Evolutionary conservation across 148 eudicot genomes (phyloP).

Genomic region (Amaranthus palmeri): DNA sequence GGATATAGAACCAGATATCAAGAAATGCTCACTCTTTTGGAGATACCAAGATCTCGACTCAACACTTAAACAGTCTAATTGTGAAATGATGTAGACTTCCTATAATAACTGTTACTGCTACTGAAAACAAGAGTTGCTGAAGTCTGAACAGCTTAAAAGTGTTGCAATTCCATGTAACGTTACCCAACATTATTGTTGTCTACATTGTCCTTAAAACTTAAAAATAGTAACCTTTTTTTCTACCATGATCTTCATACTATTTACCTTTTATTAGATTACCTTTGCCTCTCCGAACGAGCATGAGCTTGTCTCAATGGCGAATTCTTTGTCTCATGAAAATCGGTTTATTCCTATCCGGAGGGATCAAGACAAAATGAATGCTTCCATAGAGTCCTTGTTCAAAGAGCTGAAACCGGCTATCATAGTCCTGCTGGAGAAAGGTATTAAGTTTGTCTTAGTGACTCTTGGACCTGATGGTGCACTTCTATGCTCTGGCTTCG

Average conservation of each 20-base stretch:
- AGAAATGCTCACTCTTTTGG: background rate
- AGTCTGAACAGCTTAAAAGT: background rate
- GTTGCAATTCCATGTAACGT: background rate
- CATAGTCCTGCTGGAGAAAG: constrained; percentile 57
- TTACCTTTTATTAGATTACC: constrained; percentile 45
- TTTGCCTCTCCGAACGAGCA: constrained; percentile 93
- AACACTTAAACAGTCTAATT: background rate
- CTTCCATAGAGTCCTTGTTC: constrained; percentile 52
- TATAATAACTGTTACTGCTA: background rate
- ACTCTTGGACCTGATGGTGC: constrained; percentile 81
- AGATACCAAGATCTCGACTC: background rate
- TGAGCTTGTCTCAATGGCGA: constrained; percentile 93
- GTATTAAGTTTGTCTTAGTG: constrained; percentile 57
- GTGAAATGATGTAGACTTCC: background rate
- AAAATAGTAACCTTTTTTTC: background rate
- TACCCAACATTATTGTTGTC: background rate
- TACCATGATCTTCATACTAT: background rate
- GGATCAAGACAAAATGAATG: constrained; percentile 19
- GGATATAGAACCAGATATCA: background rate
- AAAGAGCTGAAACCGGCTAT: constrained; percentile 69
- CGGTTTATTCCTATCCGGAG: constrained; percentile 40
- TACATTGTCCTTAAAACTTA: background rate
- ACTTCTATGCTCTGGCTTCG: constrained; percentile 57
- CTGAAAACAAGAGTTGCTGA: background rate
- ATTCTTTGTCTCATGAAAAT: constrained; percentile 47